Base-by-base conservation (phyloP, 495 filamentous ascomycete genomes). In the Penicillium macrosclerotiorum region DNA sequence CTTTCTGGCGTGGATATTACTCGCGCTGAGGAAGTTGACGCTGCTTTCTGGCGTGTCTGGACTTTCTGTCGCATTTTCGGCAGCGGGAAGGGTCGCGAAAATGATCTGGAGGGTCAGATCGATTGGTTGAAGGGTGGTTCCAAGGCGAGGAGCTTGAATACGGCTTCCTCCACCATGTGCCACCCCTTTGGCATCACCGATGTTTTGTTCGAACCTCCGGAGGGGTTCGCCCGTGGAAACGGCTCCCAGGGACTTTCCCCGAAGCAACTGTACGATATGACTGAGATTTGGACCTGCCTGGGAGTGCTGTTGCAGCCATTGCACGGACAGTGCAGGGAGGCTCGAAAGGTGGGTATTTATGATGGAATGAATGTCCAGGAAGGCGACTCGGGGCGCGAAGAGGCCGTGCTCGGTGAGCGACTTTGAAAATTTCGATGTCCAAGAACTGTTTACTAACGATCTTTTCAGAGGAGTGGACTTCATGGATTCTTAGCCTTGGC, bases 31-130 rank as follows among this genome's bases (percentile, higher is more conserved):
- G 74, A 78, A 42, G 71, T 85, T n/a, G 78, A 85, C 51, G 74
- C 82, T 57, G 82, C 83, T 1, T 77, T 85, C 41, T 85, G 81
- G 81, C 74, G 83, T 0, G 73, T 86, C 14, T 86, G 83, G 83
- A 83, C 78, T 3, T 86, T 86, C 63, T 85, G 82, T 57, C 78
- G 76, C 12, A 76, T 85, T 30, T 86, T 86, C 42, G 83, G 83
- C 3, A 72, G 69, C 30, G 72, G 72, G 1, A 82, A 81, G 38
- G 68, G 70, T 23, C 71, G 82, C 13, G 81, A 84, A 52, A 78
- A 78, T 22, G 81, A 85, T 50, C 67, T 83, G 35, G 62, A 72
- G n/a, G 81, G 74, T 8, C 83, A 86, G 52, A 65, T 83, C 48
- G 80, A 84, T 37, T 86, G 83, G 83, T 56, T 86, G 23, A 73